Percentiles rank a stretch among this genome's conserved stretches.
phyloP scores from a whole-genome alignment of 2,329 filamentous ascomycete genomes.

The Zasmidium citrigriseum region DNA sequence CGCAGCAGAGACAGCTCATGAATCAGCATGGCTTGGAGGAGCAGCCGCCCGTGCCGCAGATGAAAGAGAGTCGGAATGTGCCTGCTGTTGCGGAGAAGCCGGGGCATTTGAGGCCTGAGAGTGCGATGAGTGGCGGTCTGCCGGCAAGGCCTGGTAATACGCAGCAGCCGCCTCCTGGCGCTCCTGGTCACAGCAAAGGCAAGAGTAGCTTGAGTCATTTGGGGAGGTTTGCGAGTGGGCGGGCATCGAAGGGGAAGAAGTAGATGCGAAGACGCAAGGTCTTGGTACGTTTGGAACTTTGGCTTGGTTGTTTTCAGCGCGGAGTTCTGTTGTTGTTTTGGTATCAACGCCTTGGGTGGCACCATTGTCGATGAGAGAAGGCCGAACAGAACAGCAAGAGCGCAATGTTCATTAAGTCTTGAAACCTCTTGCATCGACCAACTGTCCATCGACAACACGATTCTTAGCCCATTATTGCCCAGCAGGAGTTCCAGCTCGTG shows the following conservation, averaged over 20 bases:
- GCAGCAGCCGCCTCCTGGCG: constrained; percentile 8
- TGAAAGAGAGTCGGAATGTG: constrained; percentile 23
- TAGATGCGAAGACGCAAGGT: no score
- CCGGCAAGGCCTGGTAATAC: constrained; percentile 12
- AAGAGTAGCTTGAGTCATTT: constrained; percentile 47
- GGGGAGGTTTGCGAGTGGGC: constrained; percentile 46
- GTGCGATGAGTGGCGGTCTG: neutral
- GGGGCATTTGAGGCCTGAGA: constrained; percentile 13
- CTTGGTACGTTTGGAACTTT: no score
- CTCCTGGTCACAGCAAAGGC: constrained; percentile 29
- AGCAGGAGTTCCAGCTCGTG: no score
- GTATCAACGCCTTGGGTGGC: no score
- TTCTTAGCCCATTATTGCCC: no score
- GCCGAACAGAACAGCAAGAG: no score
- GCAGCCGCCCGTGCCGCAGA: constrained; percentile 14
- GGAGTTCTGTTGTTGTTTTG: no score
- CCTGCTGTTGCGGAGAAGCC: constrained; percentile 10
- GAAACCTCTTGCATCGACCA: no score
- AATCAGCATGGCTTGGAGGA: constrained; percentile 28
- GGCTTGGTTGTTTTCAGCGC: no score
- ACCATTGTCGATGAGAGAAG: no score
- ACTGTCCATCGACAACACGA: no score
- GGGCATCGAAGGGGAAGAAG: constrained; percentile 35
- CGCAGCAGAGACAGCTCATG: constrained; percentile 50
- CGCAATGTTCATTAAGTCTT: no score